These are phyloP conservation scores for Aegilops speltoides DNA, from an alignment of 176 grass and related monocot species.

Conservation along the genomic window DNA sequence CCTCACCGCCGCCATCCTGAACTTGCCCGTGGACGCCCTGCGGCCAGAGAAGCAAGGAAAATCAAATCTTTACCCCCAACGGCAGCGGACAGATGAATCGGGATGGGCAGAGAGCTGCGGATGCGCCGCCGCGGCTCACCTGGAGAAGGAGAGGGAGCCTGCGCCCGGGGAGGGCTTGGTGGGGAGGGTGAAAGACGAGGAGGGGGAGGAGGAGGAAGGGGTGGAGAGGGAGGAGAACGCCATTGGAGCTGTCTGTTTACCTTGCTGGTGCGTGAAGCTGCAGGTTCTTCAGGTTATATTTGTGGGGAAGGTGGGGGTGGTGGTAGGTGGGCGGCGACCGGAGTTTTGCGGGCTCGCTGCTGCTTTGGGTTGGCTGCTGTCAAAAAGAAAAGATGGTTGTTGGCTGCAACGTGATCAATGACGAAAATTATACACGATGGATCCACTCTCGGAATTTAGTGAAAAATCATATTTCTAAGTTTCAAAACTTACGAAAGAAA, in stretches of 20 bases:
- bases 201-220: not conserved
- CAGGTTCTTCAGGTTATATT: not conserved
- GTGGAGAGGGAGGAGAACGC: constrained; percentile 19
- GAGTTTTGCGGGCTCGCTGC: not conserved
- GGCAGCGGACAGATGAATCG: not conserved
- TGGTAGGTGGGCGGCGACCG: constrained; percentile 27
- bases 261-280: constrained; percentile 8
- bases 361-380: not conserved
- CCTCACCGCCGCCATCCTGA: constrained; percentile 28
- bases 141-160: constrained; percentile 47
- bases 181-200: constrained; percentile 17
- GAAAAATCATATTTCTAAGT: no score
- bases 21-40: constrained; percentile 31
- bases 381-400: not conserved
- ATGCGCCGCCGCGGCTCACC: constrained; percentile 29
- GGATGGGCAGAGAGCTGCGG: not conserved
- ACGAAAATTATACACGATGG: not conserved
- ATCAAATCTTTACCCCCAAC: not conserved
- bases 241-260: constrained; percentile 22
- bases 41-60: not conserved
- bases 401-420: not conserved
- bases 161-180: not conserved
- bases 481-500: no score
- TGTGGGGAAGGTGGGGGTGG: not conserved
- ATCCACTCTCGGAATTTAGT: no score